Conservation (phyloP, 345 rosid species). For the Sapria himalayana region DNA sequence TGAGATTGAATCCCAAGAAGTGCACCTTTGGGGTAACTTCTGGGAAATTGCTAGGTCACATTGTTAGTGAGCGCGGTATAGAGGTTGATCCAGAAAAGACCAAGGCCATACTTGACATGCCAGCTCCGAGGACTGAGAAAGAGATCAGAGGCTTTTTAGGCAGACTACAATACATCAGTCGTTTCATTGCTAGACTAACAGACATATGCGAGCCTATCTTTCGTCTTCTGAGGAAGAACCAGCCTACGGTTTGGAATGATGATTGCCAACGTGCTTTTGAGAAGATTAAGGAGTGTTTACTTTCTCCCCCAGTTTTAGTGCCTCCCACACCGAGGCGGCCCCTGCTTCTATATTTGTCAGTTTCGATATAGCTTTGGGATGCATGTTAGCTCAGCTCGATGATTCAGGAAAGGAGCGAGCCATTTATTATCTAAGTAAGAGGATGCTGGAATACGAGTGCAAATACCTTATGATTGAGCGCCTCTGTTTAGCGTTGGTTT, state of each 20-base stretch:
- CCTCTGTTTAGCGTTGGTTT: constrained; percentile 1
- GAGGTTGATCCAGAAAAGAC: not conserved
- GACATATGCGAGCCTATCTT: not conserved
- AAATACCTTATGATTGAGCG: not conserved
- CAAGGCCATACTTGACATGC: not conserved
- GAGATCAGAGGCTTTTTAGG: not conserved
- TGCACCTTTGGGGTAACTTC: not conserved
- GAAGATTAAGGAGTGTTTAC: not conserved
- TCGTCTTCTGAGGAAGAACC: not conserved
- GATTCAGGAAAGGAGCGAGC: not conserved
- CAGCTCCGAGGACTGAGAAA: not conserved
- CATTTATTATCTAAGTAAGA: constrained; percentile 1
- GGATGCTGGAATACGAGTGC: not conserved
- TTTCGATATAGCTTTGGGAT: not conserved
- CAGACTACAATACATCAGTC: not conserved
- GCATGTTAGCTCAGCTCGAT: not conserved
- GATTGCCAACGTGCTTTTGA: constrained; percentile 1
- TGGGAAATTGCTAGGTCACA: not conserved
- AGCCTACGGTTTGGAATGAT: not conserved
- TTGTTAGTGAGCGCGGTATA: not conserved
- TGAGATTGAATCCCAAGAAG: not conserved
- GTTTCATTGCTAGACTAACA: not conserved
- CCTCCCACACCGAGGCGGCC: not conserved
- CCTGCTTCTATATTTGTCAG: not conserved
- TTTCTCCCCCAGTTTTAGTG: not conserved